Percentiles rank a stretch among this genome's conserved stretches.
phyloP scores from a whole-genome alignment of 441 rosid genomes.

The Pelargonium australe region DNA sequence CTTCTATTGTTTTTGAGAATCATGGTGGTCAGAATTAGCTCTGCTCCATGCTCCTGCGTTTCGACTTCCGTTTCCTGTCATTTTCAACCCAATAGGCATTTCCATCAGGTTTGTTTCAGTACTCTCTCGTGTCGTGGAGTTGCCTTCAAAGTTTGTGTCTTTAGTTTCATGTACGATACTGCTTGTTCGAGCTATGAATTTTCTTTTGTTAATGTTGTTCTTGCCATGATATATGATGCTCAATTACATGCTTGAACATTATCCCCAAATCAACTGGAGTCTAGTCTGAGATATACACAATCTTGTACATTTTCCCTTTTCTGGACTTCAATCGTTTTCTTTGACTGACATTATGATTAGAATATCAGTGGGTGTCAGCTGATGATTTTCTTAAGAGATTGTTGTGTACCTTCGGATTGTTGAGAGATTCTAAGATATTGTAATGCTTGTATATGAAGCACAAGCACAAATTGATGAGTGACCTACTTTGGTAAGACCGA shows the following conservation, averaged over 20 bases:
- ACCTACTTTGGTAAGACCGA: neutral
- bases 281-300: neutral
- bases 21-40: slow-evolving; percentile 40
- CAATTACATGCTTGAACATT: too few relatives aligned
- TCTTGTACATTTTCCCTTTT: neutral
- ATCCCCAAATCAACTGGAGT: neutral
- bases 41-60: slow-evolving; percentile 40
- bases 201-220: neutral
- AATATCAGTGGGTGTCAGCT: neutral
- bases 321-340: neutral
- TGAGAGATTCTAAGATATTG: neutral
- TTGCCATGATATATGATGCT: too few relatives aligned
- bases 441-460: neutral
- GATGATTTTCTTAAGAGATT: neutral
- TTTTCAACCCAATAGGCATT: slow-evolving; percentile 25
- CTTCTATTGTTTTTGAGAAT: slow-evolving; percentile 2
- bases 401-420: neutral
- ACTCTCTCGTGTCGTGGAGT: neutral
- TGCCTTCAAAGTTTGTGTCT: neutral
- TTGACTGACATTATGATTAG: neutral
- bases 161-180: neutral
- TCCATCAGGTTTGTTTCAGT: slow-evolving; percentile 35
- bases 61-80: slow-evolving; percentile 41
- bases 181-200: neutral
- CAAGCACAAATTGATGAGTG: neutral